Conservation (phyloP, 179 eudicot species). For the Drosera spatulata region DNA sequence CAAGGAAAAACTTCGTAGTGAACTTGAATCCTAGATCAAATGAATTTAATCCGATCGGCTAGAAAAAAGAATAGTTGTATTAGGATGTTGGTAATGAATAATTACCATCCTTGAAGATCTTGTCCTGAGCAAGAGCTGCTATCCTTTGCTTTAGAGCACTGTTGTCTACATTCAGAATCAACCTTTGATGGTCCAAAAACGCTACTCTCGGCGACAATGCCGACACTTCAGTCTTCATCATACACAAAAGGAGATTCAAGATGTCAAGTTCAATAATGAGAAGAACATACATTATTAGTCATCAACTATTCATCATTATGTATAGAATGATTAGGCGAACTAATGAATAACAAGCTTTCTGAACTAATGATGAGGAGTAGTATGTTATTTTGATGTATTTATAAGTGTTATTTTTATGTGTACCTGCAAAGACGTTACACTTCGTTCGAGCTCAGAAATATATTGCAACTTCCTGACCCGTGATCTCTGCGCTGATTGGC, state of each 20-base stretch:
- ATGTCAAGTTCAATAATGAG: neutral
- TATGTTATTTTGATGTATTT: too few relatives aligned
- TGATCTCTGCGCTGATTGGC: slow-evolving; percentile 89
- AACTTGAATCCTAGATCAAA: too few relatives aligned
- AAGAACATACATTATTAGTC: neutral
- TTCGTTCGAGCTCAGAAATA: slow-evolving; percentile 86
- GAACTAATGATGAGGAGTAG: too few relatives aligned
- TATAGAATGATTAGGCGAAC: too few relatives aligned
- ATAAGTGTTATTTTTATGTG: neutral
- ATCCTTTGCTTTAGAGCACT: slow-evolving; percentile 84
- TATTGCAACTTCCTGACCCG: slow-evolving; percentile 84
- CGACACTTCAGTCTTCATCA: slow-evolving; percentile 72
- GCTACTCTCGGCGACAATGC: slow-evolving; percentile 91
- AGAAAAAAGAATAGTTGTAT: too few relatives aligned
- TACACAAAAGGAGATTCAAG: neutral
- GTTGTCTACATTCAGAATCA: slow-evolving; percentile 81
- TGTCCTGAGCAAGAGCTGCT: slow-evolving; percentile 90
- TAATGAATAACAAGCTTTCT: too few relatives aligned
- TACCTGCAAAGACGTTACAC: slow-evolving; percentile 81
- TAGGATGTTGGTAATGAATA: neutral
- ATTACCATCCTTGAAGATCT: slow-evolving; percentile 84
- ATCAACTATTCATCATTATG: neutral
- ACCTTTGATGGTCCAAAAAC: slow-evolving; percentile 77
- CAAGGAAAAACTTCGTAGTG: too few relatives aligned
- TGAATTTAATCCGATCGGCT: too few relatives aligned